phyloP scores from a whole-genome alignment of 202 grass and related monocot genomes.

The Carex sylvatica region DNA sequence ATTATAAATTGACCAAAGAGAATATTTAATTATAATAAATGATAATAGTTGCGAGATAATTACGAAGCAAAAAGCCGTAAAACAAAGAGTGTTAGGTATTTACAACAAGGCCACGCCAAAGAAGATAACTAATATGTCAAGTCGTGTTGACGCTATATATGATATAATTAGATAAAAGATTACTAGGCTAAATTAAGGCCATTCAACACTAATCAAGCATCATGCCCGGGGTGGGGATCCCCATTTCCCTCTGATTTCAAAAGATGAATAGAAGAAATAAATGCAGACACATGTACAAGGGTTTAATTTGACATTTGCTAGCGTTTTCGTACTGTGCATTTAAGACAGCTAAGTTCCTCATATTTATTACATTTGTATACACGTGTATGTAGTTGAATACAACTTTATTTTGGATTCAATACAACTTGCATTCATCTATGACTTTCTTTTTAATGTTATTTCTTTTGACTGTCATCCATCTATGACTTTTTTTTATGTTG shows the following conservation, averaged over 20 bases:
- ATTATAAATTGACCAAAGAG: no score
- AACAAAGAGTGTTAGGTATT: neutral
- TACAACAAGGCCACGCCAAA: no score
- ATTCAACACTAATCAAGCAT: neutral
- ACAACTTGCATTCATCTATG: neutral
- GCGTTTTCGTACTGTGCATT: neutral
- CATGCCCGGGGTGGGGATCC: neutral
- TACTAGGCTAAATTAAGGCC: neutral
- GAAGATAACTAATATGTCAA: no score
- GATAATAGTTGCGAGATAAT: no score
- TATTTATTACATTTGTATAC: neutral
- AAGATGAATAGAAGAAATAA: neutral
- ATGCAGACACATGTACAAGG: neutral
- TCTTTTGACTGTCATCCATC: no score
- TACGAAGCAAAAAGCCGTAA: neutral
- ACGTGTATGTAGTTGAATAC: neutral
- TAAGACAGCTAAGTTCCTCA: neutral
- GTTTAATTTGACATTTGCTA: neutral
- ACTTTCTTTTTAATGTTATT: neutral
- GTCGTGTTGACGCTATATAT: no score
- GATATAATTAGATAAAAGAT: no score
- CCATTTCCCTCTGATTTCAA: neutral
- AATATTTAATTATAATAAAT: no score
- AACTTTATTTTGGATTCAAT: neutral
- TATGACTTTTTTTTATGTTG: no score